Evolutionary conservation across 805 yeast species (phyloP).

Genomic region (Yarrowia sp.): DNA sequence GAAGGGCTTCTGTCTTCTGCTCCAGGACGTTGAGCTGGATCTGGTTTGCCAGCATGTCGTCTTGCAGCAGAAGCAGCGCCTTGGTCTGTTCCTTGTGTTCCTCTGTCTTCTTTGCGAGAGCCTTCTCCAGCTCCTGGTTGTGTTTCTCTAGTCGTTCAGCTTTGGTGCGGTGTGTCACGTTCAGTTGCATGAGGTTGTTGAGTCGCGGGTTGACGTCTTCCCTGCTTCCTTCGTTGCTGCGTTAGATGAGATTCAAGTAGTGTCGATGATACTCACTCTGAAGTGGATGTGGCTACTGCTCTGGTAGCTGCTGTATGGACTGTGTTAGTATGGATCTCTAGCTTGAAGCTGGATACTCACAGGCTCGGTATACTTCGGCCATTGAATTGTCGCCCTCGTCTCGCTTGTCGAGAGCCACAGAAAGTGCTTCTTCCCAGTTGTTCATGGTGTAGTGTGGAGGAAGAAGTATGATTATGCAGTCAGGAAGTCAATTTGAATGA

Average conservation of each 20-base stretch:
- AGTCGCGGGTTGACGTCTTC: constrained; percentile 2
- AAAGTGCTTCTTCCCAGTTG: constrained; percentile 8
- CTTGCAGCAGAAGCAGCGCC: constrained; percentile 59
- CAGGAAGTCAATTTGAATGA: neutral
- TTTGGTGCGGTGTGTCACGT: constrained; percentile 11
- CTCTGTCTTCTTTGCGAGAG: constrained; percentile 1
- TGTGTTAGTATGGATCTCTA: neutral
- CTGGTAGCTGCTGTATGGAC: constrained; percentile 9
- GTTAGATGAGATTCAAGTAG: neutral
- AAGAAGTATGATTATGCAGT: constrained; percentile 1
- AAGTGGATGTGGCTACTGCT: neutral
- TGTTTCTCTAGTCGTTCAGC: constrained; percentile 15
- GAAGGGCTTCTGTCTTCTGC: constrained; percentile 41
- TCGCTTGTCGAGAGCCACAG: constrained; percentile 4
- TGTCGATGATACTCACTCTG: constrained; percentile 4
- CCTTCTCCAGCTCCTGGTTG: constrained; percentile 4
- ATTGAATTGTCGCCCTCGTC: neutral
- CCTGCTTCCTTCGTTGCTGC: neutral
- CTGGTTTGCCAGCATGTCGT: constrained; percentile 60
- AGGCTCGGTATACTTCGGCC: constrained; percentile 13
- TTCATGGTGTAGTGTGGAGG: constrained; percentile 9
- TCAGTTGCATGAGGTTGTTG: constrained; percentile 8
- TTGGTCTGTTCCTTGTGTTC: constrained; percentile 34
- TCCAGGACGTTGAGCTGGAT: constrained; percentile 55
- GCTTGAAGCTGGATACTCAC: neutral